These are phyloP conservation scores for Theobroma grandiflorum DNA, from an alignment of 441 rosid genomes.

Conservation along the genomic window DNA sequence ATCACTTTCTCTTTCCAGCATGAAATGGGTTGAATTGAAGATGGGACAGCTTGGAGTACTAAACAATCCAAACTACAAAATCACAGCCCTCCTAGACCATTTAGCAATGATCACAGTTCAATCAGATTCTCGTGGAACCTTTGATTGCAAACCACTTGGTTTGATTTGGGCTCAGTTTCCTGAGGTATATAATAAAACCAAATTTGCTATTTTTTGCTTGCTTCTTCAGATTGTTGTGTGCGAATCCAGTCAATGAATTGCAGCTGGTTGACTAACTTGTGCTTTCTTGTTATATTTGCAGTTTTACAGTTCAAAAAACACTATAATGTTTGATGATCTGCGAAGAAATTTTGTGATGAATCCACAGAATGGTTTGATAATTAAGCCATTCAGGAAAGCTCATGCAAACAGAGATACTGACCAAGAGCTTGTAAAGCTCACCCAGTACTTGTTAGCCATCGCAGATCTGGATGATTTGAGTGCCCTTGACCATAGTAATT, in stretches of 20 bases:
- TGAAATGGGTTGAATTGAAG: conserved; percentile 99
- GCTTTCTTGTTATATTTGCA: conserved; percentile 43
- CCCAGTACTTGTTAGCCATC: conserved; percentile 84
- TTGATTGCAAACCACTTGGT: conserved; percentile 97
- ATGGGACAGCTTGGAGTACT: conserved; percentile 96
- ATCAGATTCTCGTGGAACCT: conserved; percentile 81
- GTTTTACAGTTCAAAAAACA: conserved; percentile 83
- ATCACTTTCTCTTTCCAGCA: conserved; percentile 52
- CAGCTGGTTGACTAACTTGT: conserved; percentile 10
- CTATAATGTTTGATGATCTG: conserved; percentile 97
- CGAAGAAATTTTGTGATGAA: conserved; percentile 94
- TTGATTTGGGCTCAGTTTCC: conserved; percentile 91
- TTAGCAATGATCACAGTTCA: conserved; percentile 95
- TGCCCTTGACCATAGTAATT: conserved; percentile 69
- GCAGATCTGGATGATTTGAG: conserved; percentile 86
- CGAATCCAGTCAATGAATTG: not conserved
- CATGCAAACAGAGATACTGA: conserved; percentile 87
- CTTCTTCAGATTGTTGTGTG: not conserved
- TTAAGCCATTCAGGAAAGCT: conserved; percentile 90
- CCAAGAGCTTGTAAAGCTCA: conserved; percentile 87
- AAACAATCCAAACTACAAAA: conserved; percentile 83
- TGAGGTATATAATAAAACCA: conserved; percentile 54
- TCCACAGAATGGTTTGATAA: conserved; percentile 88
- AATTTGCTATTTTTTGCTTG: not conserved
- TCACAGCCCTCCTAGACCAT: conserved; percentile 94